Conservation (phyloP, 805 yeast species). For the Zygoascus biomembranicola region DNA sequence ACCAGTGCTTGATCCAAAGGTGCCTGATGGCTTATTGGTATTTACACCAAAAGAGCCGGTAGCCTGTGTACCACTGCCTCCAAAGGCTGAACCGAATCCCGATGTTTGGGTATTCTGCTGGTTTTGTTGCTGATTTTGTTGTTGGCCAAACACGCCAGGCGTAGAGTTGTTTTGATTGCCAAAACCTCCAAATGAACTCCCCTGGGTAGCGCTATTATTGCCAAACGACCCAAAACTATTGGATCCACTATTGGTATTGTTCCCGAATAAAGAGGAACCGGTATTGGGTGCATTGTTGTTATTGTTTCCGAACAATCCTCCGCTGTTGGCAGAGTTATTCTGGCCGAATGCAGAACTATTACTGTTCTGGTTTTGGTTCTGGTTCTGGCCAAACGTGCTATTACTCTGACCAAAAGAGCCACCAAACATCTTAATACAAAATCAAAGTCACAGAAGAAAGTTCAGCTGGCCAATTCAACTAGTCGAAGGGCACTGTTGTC, state of each 20-base stretch:
- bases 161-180: conserved; percentile 2
- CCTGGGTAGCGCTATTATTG: not conserved
- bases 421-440: not conserved
- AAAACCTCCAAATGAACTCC: conserved; percentile 3
- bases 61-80: not conserved
- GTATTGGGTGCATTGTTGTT: not conserved
- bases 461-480: too few species aligned
- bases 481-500: too few species aligned
- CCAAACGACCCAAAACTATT: conserved; percentile 2
- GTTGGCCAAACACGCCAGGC: not conserved
- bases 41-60: conserved; percentile 5
- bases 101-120: not conserved
- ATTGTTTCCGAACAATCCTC: not conserved
- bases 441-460: too few species aligned
- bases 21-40: not conserved
- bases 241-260: not conserved
- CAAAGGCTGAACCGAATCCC: not conserved
- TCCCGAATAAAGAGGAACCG: not conserved
- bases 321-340: not conserved
- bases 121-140: not conserved
- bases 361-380: not conserved
- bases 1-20: conserved; percentile 1
- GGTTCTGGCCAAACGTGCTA: not conserved
- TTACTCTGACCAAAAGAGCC: not conserved
- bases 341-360: not conserved